Conservation (phyloP, 2,329 filamentous ascomycete species). For the Dactylellina haptotyla region DNA sequence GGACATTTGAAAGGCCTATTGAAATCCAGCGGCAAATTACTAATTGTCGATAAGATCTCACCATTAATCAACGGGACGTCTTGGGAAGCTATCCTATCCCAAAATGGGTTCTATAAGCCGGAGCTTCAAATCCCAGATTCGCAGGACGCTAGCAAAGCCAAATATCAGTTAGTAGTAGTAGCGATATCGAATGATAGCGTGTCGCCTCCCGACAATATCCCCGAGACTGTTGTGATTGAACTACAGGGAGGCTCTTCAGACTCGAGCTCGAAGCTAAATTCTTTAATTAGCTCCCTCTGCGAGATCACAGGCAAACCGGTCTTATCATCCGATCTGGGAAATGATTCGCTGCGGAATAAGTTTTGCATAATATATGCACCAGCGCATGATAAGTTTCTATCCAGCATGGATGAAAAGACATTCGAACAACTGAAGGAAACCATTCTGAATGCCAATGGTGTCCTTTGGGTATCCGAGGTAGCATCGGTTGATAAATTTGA, state of each 20-base stretch:
- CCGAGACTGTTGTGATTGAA: too few species aligned
- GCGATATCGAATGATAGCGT: too few species aligned
- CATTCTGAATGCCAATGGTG: not conserved
- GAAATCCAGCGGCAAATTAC: slow-evolving; percentile 64
- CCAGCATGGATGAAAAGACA: not conserved
- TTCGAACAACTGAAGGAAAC: not conserved
- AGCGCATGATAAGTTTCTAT: not conserved
- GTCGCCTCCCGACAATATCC: too few species aligned
- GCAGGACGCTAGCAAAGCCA: too few species aligned
- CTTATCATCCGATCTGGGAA: not conserved
- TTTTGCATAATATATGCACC: not conserved
- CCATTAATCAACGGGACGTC: not conserved
- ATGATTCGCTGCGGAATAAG: not conserved
- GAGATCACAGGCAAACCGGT: not conserved
- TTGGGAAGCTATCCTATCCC: not conserved
- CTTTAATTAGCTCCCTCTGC: not conserved
- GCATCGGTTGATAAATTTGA: not conserved
- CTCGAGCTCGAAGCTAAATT: not conserved
- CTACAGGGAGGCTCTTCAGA: too few species aligned
- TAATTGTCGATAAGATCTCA: slow-evolving; percentile 63
- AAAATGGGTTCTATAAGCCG: too few species aligned
- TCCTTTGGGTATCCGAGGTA: slow-evolving; percentile 1
- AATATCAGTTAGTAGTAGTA: too few species aligned
- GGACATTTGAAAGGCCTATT: slow-evolving; percentile 58
- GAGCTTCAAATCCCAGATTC: too few species aligned